These are phyloP conservation scores for Colletotrichum nymphaeae DNA, from an alignment of 2,329 filamentous ascomycete genomes.

Conservation along the genomic window DNA sequence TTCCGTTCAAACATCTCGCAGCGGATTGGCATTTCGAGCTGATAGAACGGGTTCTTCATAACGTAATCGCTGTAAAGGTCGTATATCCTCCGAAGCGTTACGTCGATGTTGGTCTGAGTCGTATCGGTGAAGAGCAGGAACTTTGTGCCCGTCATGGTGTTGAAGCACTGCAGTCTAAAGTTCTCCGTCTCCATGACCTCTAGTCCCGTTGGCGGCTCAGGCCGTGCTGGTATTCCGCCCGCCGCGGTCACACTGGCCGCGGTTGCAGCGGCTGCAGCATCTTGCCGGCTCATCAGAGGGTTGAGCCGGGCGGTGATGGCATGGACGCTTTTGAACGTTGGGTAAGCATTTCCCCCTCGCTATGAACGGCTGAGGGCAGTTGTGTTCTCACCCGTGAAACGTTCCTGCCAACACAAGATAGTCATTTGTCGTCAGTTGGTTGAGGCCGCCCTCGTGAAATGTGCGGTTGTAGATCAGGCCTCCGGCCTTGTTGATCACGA, in stretches of 20 bases:
- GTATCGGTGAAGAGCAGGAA: slow-evolving; percentile 95
- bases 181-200: slow-evolving; percentile 95
- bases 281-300: slow-evolving; percentile 59
- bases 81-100: slow-evolving; percentile 86
- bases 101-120: slow-evolving; percentile 87
- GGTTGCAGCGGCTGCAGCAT: slow-evolving; percentile 48
- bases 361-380: slow-evolving; percentile 34
- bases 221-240: slow-evolving; percentile 56
- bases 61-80: slow-evolving; percentile 97
- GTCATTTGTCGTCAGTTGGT: slow-evolving; percentile 93
- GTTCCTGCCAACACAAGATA: slow-evolving; percentile 96
- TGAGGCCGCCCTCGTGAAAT: slow-evolving; percentile 86
- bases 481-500: slow-evolving; percentile 98
- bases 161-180: slow-evolving; percentile 96
- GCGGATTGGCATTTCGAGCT: slow-evolving; percentile 95
- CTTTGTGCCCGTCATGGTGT: slow-evolving; percentile 92
- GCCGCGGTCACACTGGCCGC: slow-evolving; percentile 47
- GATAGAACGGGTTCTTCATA: slow-evolving; percentile 99
- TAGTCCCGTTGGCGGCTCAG: slow-evolving; percentile 79
- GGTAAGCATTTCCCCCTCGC: slow-evolving; percentile 22
- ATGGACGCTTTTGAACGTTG: slow-evolving; percentile 64
- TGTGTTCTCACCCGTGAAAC: slow-evolving; percentile 82
- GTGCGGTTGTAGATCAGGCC: slow-evolving; percentile 96
- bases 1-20: slow-evolving; percentile 96
- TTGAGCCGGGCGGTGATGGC: slow-evolving; percentile 75